phyloP scores from a whole-genome alignment of 257 asterid species.

The Nicotiana otophora region DNA sequence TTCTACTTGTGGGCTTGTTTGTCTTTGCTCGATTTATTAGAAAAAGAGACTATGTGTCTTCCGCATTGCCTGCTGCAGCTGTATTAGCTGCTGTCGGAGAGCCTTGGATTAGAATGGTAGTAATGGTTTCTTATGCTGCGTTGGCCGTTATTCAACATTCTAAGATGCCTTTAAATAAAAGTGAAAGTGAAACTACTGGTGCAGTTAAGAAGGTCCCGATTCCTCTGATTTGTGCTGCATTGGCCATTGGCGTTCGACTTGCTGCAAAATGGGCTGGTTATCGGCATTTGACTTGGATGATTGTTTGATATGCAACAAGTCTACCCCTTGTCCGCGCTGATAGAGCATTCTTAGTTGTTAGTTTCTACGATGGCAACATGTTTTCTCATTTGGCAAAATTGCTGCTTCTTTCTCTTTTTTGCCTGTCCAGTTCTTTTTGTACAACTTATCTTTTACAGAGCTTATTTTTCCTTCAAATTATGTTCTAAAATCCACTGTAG shows the following conservation, averaged over 20 bases:
- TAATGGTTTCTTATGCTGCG: slow-evolving; percentile 46
- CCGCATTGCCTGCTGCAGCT: slow-evolving; percentile 75
- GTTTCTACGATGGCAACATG: background rate
- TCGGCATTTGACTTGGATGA: slow-evolving; percentile 98
- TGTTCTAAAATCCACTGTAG: background rate
- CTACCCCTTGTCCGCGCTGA: background rate
- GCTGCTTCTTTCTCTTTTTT: background rate
- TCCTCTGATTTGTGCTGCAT: slow-evolving; percentile 68
- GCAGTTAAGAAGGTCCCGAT: slow-evolving; percentile 46
- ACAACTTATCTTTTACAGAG: background rate
- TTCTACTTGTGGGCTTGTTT: slow-evolving; percentile 57
- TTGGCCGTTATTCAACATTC: slow-evolving; percentile 52
- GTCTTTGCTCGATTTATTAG: slow-evolving; percentile 47
- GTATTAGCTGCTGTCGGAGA: slow-evolving; percentile 84
- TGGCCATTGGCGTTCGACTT: slow-evolving; percentile 65
- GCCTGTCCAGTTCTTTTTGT: background rate
- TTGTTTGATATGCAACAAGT: slow-evolving; percentile 31
- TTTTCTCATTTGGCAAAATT: background rate
- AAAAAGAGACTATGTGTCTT: slow-evolving; percentile 71
- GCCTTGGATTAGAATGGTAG: slow-evolving; percentile 76
- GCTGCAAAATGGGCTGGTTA: slow-evolving; percentile 93
- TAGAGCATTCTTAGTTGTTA: background rate
- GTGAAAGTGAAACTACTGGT: slow-evolving; percentile 23
- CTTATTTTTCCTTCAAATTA: background rate
- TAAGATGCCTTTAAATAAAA: slow-evolving; percentile 19